Base-by-base conservation (phyloP, 768 basidiomycete genomes). In the Leccinum obscurum region DNA sequence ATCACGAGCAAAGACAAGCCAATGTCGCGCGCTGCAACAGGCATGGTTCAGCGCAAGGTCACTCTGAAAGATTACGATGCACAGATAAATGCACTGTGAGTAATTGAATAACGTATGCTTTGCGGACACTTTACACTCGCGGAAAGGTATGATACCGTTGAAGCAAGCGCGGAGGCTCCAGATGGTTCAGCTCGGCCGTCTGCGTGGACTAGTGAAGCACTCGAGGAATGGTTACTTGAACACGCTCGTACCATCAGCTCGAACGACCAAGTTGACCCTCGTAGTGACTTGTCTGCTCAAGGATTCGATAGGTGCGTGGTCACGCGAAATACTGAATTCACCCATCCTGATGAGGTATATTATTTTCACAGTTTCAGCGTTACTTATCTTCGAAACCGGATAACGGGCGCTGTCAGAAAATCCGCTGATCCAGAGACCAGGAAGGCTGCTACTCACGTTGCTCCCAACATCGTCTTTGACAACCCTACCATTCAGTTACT, bases 41-140 rank as follows among this genome's bases (percentile, higher is more conserved):
- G 82, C 0, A 80, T 80, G 0, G 71, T 82, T 5, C 69, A 71
- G 56, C 75, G 78, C 30, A 80, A 78, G 56, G 73, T 70, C 13
- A 71, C 78, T 1, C 56, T 83, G 15, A 66, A 57, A 0, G 51
- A 67, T 0, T 86, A 85, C 60, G 70, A 70, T 4, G 54, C 69
- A 8, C 82, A 85, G 55, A 85, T 86, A 28, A 73, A 82, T 26
- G 66, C 66, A 20, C 54, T 85, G 78, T 84, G 68, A 66, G 75
- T 65, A 2, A 1, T 50, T 1, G 2, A 11, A 15, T 10, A 1
- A 14, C 1, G 6, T 39, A 1, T 41, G 9, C 14, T 28, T 4
- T 3, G 14, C 10, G 39, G 39, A 3, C 3, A 13, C 7, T 20
- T 49, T 0, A 50, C 4, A 13, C 4, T 35, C 2, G 4, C 0